phyloP scores from a whole-genome alignment of 2,329 filamentous ascomycete genomes.

The Stenocarpella maydis region DNA sequence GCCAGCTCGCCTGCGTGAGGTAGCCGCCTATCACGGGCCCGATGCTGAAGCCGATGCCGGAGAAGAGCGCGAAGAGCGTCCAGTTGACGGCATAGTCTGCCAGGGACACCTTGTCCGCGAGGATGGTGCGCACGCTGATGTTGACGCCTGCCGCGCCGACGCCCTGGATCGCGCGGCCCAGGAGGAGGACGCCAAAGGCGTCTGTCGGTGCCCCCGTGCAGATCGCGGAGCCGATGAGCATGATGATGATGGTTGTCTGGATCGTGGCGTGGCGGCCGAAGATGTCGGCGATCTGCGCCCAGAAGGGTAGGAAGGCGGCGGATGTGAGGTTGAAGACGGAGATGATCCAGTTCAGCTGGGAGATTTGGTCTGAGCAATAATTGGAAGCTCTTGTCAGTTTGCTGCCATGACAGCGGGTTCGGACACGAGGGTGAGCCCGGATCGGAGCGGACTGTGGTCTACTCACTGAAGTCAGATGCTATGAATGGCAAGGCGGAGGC shows the following conservation, averaged over 20 bases:
- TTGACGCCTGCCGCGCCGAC: constrained; percentile 68
- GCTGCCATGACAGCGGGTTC: not conserved
- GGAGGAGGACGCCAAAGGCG: constrained; percentile 65
- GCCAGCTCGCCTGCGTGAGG: constrained; percentile 64
- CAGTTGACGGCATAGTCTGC: constrained; percentile 70
- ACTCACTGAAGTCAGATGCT: constrained; percentile 68
- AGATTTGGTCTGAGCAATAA: constrained; percentile 52
- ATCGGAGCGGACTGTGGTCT: not conserved
- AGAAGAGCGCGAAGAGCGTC: constrained; percentile 67
- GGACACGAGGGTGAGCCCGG: no score
- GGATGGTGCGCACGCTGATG: constrained; percentile 67
- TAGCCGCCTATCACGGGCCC: constrained; percentile 70
- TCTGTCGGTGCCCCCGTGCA: constrained; percentile 64
- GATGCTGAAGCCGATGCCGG: constrained; percentile 65
- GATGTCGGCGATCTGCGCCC: constrained; percentile 70
- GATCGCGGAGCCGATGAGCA: constrained; percentile 67
- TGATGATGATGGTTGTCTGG: constrained; percentile 63
- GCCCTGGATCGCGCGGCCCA: constrained; percentile 71
- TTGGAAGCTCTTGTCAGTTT: constrained; percentile 13
- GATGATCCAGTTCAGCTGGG: constrained; percentile 74
- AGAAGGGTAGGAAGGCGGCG: constrained; percentile 72
- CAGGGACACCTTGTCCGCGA: constrained; percentile 70
- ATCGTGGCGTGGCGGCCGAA: constrained; percentile 69
- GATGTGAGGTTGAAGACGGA: constrained; percentile 73
- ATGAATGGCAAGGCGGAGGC: constrained; percentile 69